These are phyloP conservation scores for Ascochyta lentis DNA, from an alignment of 2,329 filamentous ascomycete species.

Conservation along the genomic window DNA sequence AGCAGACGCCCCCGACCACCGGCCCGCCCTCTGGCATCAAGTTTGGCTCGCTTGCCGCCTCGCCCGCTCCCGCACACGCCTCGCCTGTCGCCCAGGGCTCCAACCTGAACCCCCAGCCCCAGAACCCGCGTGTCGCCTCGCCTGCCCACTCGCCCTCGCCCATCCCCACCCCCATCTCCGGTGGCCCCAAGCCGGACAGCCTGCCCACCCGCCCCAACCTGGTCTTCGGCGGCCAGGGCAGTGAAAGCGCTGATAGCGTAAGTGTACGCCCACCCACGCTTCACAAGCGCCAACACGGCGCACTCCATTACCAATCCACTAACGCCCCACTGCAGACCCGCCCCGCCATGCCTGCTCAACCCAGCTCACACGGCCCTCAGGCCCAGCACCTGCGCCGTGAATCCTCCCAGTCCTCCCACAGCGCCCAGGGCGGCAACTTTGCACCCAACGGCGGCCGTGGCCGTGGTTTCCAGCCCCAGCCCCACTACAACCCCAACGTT, in stretches of 20 bases:
- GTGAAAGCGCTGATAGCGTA: conserved; percentile 75
- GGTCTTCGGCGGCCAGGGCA: conserved; percentile 81
- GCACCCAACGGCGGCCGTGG: conserved; percentile 55
- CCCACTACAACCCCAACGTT: conserved; percentile 56
- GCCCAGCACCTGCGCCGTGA: conserved; percentile 83
- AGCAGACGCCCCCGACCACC: conserved; percentile 71
- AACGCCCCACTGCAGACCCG: conserved; percentile 63
- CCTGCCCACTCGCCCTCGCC: conserved; percentile 90
- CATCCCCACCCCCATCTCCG: conserved; percentile 88
- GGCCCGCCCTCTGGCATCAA: conserved; percentile 68
- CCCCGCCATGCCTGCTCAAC: conserved; percentile 64
- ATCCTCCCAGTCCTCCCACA: conserved; percentile 83
- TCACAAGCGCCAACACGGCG: conserved; percentile 29
- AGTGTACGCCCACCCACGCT: conserved; percentile 50
- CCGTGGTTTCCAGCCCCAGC: conserved; percentile 55
- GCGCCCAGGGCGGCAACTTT: conserved; percentile 53
- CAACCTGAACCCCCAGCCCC: conserved; percentile 59
- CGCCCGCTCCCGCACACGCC: conserved; percentile 69
- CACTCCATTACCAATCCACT: conserved; percentile 20
- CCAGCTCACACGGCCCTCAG: conserved; percentile 57
- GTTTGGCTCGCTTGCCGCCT: conserved; percentile 76
- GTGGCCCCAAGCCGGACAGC: conserved; percentile 79
- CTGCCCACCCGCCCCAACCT: conserved; percentile 74
- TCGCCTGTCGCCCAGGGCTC: conserved; percentile 69
- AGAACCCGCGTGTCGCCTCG: conserved; percentile 77